Percentiles rank a stretch among this genome's conserved stretches.
Conservation (phyloP, 75 land plant genomes). For the Pinus albicaulis region DNA sequence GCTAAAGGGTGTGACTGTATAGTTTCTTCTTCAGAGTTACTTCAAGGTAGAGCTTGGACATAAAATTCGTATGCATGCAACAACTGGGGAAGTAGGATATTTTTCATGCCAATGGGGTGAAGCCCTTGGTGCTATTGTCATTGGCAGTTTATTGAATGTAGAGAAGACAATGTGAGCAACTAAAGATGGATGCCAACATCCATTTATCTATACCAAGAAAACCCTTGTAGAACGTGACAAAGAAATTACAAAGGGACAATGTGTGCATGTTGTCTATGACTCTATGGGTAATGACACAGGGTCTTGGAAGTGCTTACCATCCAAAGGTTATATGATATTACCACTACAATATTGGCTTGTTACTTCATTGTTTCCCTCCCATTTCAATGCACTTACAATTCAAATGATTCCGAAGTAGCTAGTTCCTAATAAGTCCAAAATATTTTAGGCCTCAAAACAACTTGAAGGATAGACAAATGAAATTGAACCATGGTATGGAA, state of each 20-base stretch:
- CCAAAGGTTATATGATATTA: not conserved
- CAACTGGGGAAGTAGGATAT: slow-evolving; percentile 91
- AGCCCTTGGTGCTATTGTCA: slow-evolving; percentile 88
- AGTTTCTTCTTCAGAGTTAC: slow-evolving; percentile 62
- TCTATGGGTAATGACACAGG: slow-evolving; percentile 94
- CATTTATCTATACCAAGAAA: slow-evolving; percentile 72
- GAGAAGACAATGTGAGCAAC: slow-evolving; percentile 76
- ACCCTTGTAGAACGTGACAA: slow-evolving; percentile 72
- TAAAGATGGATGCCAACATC: slow-evolving; percentile 90
- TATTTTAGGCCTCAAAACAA: slow-evolving; percentile 90
- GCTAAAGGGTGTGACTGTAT: slow-evolving; percentile 95
- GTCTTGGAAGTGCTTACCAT: not conserved
- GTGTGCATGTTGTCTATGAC: slow-evolving; percentile 95
- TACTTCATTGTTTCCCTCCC: no score
- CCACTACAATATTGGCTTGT: no score
- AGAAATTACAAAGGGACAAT: slow-evolving; percentile 80
- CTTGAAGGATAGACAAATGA: slow-evolving; percentile 70
- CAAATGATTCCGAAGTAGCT: no score
- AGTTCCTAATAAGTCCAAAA: slow-evolving; percentile 25
- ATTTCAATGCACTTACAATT: no score
- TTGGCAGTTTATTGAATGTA: slow-evolving; percentile 82
- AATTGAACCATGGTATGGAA: slow-evolving; percentile 95
- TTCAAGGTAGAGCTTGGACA: slow-evolving; percentile 92
- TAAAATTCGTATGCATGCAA: slow-evolving; percentile 88
- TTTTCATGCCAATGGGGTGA: slow-evolving; percentile 88